Evolutionary conservation across 805 yeast genomes (phyloP), one percentile per base, ranked within the genome.

Genomic region (Wickerhamiella occidentalis): DNA sequence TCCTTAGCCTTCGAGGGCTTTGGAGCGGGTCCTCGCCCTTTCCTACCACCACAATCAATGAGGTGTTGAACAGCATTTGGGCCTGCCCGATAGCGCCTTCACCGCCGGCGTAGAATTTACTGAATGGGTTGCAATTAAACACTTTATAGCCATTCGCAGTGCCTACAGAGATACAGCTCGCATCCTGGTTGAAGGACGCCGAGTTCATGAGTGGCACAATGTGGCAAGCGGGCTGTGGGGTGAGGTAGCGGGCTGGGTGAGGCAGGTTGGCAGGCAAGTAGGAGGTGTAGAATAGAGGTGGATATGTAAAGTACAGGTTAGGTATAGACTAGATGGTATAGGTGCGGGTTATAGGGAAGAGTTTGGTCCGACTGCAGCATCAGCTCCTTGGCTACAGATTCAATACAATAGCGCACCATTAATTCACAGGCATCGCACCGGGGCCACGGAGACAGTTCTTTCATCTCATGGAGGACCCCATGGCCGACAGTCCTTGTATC

Each of bases 51-150:
- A 94, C 96, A 21, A 92, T 76, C 35, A 90, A 70, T 5, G 94
- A 82, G 0, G 97, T 86, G 40, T 87, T 74, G 60, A 87, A 90
- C 22, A 90, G 74, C 96, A 92, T 88, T 61, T 87, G 95, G 9
- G 86, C 79, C 1, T 84, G 73, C 28, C 71, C 69, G 29, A 66
- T 64, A 25, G 68, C 71, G 13, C 68, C 69, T 44, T 65, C 68
- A 23, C 61, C 65, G 56, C 64, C 68, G 19, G 67, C 71, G 60
- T 78, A 81, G 59, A 85, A 82, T 55, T 74, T 76, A 9, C 88
- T 88, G 64, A 85, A 82, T 13, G 95, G 95, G 55, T 83, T 87
- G 64, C 96, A 87, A 60, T 85, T 85, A 71, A 75, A 90, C 43
- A 90, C 83, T 57, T 75, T 75, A 62, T 84, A 80, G 11, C 82